Conservation (phyloP, 768 basidiomycete genomes). For the Dentipellis sp. region DNA sequence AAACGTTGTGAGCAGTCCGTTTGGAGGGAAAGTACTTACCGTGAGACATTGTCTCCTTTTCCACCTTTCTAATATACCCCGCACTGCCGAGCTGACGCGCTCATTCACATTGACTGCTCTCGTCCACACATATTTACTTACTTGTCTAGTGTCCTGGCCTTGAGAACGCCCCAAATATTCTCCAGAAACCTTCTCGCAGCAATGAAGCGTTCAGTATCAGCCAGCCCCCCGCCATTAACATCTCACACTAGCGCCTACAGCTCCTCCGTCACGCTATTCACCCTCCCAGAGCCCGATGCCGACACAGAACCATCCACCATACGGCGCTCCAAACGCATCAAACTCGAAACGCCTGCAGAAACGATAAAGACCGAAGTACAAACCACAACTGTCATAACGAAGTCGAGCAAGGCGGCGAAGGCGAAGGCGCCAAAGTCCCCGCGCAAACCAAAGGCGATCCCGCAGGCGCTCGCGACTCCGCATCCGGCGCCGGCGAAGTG, state of each 20-base stretch:
- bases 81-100: no score
- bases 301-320: slow-evolving; percentile 9
- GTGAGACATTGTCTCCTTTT: no score
- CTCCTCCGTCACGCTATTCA: neutral
- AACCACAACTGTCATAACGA: neutral
- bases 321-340: slow-evolving; percentile 23
- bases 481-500: slow-evolving; percentile 63
- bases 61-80: no score
- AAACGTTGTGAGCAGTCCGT: no score
- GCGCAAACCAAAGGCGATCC: slow-evolving; percentile 48
- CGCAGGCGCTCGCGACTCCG: slow-evolving; percentile 42
- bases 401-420: slow-evolving; percentile 5
- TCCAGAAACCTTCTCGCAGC: neutral
- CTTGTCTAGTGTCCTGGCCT: neutral
- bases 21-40: no score
- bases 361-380: slow-evolving; percentile 4
- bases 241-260: neutral
- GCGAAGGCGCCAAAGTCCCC: slow-evolving; percentile 28
- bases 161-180: neutral
- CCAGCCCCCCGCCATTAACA: neutral
- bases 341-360: slow-evolving; percentile 15
- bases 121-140: no score
- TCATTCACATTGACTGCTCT: no score
- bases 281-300: slow-evolving; percentile 3
- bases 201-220: neutral